Evolutionary conservation across 805 yeast species (phyloP), one percentile per base, ranked within the genome.

Genomic region (Wickerhamomyces strasburgensis): DNA sequence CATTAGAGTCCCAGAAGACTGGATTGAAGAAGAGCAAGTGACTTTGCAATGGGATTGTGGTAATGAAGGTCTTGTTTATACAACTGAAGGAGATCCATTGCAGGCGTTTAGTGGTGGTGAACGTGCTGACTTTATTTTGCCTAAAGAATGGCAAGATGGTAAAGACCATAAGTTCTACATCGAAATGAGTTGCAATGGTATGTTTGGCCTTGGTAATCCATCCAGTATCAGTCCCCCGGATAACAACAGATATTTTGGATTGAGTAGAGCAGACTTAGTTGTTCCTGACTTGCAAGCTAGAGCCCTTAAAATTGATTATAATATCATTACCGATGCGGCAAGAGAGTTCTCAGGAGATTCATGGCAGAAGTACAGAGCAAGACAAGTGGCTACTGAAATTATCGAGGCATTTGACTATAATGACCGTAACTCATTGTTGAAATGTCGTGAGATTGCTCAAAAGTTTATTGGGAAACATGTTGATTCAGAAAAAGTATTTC

Each of bases 171-270:
- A 58, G 3, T 86, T 89, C 49, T 93, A 84, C 58, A 64, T 93
- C 38, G 98, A 90, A 58, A 80, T 87, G 54, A 84, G 93, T 10
- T 90, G 96, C 57, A 93, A 90, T 62, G 94, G 95, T 14, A 90
- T 90, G 93, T 86, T 84, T 58, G 96, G 96, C 10, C 74, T 78
- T 44, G 82, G 84, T 30, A 58, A 65, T 29, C 78, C 78, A 13
- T 72, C 73, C 23, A 69, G 63, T 34, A 84, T 82, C 19, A 67
- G 67, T 39, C 85, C 85, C 4, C 87, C 88, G 1, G 80, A 82
- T 49, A 77, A 79, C 16, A 79, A 85, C 58, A 69, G 85, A 40
- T 78, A 72, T 57, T 93, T 89, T 61, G 60, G 72, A 19, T 66
- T 93, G 40, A 64, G 65, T 41, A 64, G 62, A 29, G 93, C 93